Evolutionary conservation across 495 filamentous ascomycete genomes (phyloP), one percentile per base, ranked within the genome.

Genomic region (Daldinia concentrica): DNA sequence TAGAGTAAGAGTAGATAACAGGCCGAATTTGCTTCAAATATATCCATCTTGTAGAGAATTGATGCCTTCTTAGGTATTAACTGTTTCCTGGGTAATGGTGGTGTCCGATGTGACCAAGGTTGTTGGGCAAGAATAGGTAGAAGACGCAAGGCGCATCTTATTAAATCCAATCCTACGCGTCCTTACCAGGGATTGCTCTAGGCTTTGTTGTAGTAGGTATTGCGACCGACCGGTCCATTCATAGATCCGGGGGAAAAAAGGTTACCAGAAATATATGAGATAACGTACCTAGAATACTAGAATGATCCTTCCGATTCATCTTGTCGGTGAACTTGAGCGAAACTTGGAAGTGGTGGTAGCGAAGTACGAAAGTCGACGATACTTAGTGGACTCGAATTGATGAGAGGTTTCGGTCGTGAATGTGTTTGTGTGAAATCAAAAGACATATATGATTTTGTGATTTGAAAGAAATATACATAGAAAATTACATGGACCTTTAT

Each of bases 221-320:
- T 9, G 8, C 8, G 2, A 19, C 6, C 17, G 15, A 48, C n/a
- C 7, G 17, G 43, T 12, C 11, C 12, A 36, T 36, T 11, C 3
- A 2, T 34, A 6, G 32, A 34, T 11, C 32, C 9, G 11, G 32
- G 8, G 11, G 32, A 2, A 34, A 11, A 34, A 34, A 34, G 32
- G 11, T 11, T 1, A 0, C 9, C 6, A 34, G 9, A 12, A 24
- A 48, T 11, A 9, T 3, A 48, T 12, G 3, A 48, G 4, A 24
- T 11, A 24, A 48, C 43, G 17, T 48, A 48, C 43, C 43, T 48
- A 48, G 19, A 48, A 48, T 48, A 22, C 43, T 48, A 14, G 43
- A 48, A 48, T 48, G 43, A 48, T 48, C 43, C 43, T 22, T 48
- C 6, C 43, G 43, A 48, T 48, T 48, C 43, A 48, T 48, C 22